phyloP scores from a whole-genome alignment of 306 rosid species.

The Prunus armeniaca region DNA sequence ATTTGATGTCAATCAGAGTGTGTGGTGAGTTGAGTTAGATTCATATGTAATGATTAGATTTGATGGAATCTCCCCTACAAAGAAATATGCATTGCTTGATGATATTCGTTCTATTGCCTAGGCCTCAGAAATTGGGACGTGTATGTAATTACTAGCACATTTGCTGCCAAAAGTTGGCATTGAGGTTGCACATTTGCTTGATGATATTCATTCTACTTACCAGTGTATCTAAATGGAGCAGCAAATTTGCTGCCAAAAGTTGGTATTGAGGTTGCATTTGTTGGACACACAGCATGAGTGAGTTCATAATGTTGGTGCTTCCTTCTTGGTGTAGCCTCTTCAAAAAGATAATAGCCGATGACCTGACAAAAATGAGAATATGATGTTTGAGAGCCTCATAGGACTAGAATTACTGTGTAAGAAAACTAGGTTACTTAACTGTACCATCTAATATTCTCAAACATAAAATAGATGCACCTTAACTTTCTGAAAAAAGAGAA shows the following conservation, averaged over 20 bases:
- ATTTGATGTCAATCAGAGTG: not conserved
- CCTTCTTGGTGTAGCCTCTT: constrained; percentile 58
- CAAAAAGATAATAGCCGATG: constrained; percentile 59
- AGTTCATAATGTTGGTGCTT: constrained; percentile 43
- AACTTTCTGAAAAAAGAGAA: too few species aligned
- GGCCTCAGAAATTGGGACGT: too few species aligned
- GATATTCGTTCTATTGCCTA: not conserved
- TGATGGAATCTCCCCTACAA: too few species aligned
- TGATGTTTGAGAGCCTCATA: not conserved
- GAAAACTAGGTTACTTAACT: too few species aligned
- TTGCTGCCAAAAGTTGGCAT: constrained; percentile 68
- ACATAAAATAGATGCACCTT: too few species aligned
- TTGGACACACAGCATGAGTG: constrained; percentile 48
- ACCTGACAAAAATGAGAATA: constrained; percentile 32
- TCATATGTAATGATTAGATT: too few species aligned
- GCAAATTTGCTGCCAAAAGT: constrained; percentile 63
- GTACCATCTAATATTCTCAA: too few species aligned
- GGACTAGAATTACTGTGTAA: too few species aligned
- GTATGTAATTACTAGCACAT: constrained; percentile 23
- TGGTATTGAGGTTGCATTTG: constrained; percentile 63
- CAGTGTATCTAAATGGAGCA: constrained; percentile 62
- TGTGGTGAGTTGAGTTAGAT: not conserved
- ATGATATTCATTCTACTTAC: constrained; percentile 29
- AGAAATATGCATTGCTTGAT: not conserved
- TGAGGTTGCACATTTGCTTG: constrained; percentile 38